Evolutionary conservation across 1,284 basidiomycete genomes (phyloP), one percentile per base, ranked within the genome.

Genomic region (Boletus sp.): DNA sequence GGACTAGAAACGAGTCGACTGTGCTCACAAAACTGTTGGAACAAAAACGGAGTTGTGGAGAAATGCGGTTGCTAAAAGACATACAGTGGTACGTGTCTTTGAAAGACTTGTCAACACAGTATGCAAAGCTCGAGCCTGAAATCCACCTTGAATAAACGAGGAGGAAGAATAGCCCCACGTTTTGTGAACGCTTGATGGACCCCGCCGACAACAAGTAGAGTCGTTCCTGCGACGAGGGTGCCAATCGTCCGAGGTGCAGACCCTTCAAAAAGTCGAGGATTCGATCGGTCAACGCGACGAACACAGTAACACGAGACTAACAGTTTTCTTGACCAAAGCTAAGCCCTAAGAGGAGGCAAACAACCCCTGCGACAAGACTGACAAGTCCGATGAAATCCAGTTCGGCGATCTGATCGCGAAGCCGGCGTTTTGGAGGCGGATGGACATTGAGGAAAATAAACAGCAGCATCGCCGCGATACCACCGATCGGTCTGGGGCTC

Each of bases 391-490:
- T 26, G 52, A 90, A 90, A 66, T 94, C 91, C 54, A 93, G 88
- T 43, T 86, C 80, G 14, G 64, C 56, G 14, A 78, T 60, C 57
- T 89, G 83, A 54, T 87, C 66, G 20, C 68, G 70, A 41, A 87
- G 62, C 0, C 80, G 70, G 52, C 77, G 73, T 12, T 78, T 76
- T 36, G 78, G 68, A 54, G 78, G 82, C 1, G 86, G 84, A 57
- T 93, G 88, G 41, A 95, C 73, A 57, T 92, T 86, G 35, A 96
- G 78, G 69, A 84, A 89, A 65, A 91, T 78, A 61, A 89, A 84
- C 5, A 94, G 69, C 20, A 91, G 65, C 1, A 66, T 67, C 22
- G 80, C 78, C 5, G 91, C 91, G 30, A 88, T 57, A 25, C 81
- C 88, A 16, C 86, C 88, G 2, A 85, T 82, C 1, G 89, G 88